Base-by-base conservation (phyloP, 495 filamentous ascomycete genomes). In the Daldinia decipiens region DNA sequence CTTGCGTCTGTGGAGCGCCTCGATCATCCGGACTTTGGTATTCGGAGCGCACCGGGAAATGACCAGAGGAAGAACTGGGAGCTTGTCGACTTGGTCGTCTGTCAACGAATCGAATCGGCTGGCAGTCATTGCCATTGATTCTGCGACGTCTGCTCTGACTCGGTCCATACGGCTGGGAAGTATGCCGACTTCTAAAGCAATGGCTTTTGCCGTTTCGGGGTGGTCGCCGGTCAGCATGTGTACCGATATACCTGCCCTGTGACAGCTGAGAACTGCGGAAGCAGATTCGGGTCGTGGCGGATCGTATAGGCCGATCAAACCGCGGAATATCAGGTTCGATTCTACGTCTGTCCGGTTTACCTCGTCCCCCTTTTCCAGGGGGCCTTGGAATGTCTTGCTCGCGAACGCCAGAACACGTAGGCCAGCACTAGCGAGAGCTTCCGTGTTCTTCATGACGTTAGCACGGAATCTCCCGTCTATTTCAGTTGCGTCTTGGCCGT, bases 181-280 rank as follows among this genome's bases (percentile, higher is more conserved):
- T 62, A 92, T 92, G 24, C 90, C 90, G 12, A 92, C 87, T 73
- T 91, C 83, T 1, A 81, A 78, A 1, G 89, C 90, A 59, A 92
- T 91, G 7, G 89, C 86, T 36, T 82, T 82, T 1, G 89, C 88
- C n/a, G 90, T 91, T 12, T 87, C 83, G 0, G 85, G 84, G 68
- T 91, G 88, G 69, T 91, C 89, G 64, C 90, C 89, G 12, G 90
- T 92, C 1, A 92, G 83, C 90, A 92, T 92, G 74, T 92, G 90
- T 1, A 92, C 89, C n/a, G 85, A 82, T 50, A 92, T 91, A n/a
- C 90, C 90, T 57, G 90, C 87, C 36, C 80, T 79, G 66, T 90
- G 87, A 65, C 90, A 92, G 62, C 84, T 79, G 47, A 77, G 78
- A 19, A 91, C 89, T 0, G 89, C 87, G 31, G 64, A 70, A 76